A percentile compares a stretch with the other conserved stretches of the same genome.
Conservation (phyloP, 2,329 filamentous ascomycete genomes). For the Stemphylium lycopersici region DNA sequence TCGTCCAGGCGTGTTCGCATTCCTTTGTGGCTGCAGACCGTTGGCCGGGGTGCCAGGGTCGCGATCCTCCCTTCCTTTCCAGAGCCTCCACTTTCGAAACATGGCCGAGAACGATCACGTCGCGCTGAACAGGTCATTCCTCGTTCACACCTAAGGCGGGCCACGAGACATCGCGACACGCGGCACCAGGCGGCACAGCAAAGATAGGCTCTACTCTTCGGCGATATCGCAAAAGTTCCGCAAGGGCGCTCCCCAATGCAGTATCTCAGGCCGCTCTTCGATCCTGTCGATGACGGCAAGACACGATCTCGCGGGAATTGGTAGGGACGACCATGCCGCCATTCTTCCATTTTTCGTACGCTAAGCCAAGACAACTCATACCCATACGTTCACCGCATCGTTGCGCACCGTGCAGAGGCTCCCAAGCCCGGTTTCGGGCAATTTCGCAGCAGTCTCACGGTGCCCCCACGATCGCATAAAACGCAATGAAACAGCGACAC, state of each 20-base stretch:
- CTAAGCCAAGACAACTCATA: conserved; percentile 3
- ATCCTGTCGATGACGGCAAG: conserved; percentile 10
- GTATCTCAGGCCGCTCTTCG: conserved; percentile 2
- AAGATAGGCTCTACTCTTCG: conserved; percentile 5
- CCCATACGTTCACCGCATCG: conserved; percentile 7
- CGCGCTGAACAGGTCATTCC: background rate
- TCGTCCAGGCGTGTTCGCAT: conserved; percentile 10
- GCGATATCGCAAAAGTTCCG: conserved; percentile 6
- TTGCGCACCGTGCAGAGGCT: conserved; percentile 4
- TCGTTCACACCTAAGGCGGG: background rate
- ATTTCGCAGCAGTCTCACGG: conserved; percentile 4
- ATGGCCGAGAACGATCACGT: conserved; percentile 1
- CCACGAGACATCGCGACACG: conserved; percentile 5
- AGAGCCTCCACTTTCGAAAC: conserved; percentile 6
- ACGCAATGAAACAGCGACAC: conserved; percentile 14
- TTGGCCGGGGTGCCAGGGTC: conserved; percentile 8
- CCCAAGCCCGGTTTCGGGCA: conserved; percentile 4
- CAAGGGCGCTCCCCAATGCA: conserved; percentile 4
- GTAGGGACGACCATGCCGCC: conserved; percentile 11
- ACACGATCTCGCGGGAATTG: conserved; percentile 11
- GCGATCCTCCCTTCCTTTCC: conserved; percentile 1
- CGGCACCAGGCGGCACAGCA: conserved; percentile 10
- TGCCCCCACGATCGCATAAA: conserved; percentile 13
- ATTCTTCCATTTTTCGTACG: conserved; percentile 1
- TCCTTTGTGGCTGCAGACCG: conserved; percentile 13